A percentile compares a stretch with the other conserved stretches of the same genome.
These are phyloP conservation scores for Jatropha multifida DNA, from an alignment of 441 rosid genomes.

Conservation along the genomic window DNA sequence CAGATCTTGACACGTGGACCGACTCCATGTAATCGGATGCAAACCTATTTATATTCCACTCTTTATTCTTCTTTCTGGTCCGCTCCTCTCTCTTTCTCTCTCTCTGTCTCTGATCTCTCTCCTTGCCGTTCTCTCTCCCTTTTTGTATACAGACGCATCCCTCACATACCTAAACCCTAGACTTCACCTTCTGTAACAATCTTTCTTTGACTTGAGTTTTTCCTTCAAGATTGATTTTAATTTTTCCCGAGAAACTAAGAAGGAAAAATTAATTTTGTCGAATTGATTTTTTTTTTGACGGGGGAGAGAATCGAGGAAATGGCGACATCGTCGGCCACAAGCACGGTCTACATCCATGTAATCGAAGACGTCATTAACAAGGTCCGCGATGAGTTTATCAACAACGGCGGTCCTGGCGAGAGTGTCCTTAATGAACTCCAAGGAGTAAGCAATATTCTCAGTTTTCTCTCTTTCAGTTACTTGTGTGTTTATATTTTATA, in stretches of 20 bases:
- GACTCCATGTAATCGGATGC: conserved; percentile 72
- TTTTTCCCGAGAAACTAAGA: conserved; percentile 15
- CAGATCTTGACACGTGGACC: conserved; percentile 68
- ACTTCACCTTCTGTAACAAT: background rate
- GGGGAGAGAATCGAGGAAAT: conserved; percentile 29
- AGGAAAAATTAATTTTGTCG: background rate
- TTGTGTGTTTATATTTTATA: background rate
- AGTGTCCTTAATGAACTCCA: conserved; percentile 85
- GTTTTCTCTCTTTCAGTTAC: background rate
- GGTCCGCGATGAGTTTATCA: conserved; percentile 87
- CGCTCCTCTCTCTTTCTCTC: conserved; percentile 31
- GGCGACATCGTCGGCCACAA: conserved; percentile 61
- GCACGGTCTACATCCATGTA: conserved; percentile 74
- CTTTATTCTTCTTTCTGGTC: conserved; percentile 61
- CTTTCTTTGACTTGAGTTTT: background rate
- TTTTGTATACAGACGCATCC: conserved; percentile 17
- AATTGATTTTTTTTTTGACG: background rate
- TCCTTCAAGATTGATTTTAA: background rate
- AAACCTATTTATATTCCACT: conserved; percentile 99
- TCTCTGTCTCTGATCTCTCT: background rate
- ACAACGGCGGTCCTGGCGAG: conserved; percentile 87
- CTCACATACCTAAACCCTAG: conserved; percentile 34
- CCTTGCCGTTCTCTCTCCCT: conserved; percentile 24
- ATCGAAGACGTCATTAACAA: conserved; percentile 91
- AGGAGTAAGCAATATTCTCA: conserved; percentile 53